Conservation (phyloP, 371 early-diverging fungal genomes). For the Apophysomyces sp. region DNA sequence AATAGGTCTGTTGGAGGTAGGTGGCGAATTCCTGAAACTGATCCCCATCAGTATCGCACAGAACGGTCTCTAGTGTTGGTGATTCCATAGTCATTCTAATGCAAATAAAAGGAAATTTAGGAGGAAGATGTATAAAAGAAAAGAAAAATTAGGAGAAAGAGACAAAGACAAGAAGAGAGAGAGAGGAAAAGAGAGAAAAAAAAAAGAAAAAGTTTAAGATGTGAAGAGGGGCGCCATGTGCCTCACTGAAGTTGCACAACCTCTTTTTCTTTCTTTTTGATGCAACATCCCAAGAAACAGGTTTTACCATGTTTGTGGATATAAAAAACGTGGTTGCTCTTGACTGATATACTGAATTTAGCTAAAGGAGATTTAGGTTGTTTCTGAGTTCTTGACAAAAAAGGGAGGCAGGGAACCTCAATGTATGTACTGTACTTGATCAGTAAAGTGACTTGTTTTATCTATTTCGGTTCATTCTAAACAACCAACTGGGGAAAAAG, state of each 20-base stretch:
- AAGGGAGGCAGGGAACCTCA: background rate
- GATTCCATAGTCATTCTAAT: constrained; percentile 17
- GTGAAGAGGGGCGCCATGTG: background rate
- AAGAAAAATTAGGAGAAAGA: background rate
- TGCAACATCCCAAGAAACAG: background rate
- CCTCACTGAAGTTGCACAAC: background rate
- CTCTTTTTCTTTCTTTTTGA: too few species aligned
- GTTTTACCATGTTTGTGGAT: background rate
- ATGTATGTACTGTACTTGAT: background rate
- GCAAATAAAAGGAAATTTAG: background rate
- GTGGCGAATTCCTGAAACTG: constrained; percentile 35
- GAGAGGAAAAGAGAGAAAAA: background rate
- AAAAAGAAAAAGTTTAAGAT: background rate
- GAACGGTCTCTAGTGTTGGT: constrained; percentile 35
- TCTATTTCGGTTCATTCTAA: background rate
- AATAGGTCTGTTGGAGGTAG: constrained; percentile 35
- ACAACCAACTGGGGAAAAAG: background rate
- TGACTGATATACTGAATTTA: background rate
- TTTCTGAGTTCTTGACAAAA: constrained; percentile 1
- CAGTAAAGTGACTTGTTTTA: background rate
- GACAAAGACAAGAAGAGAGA: background rate
- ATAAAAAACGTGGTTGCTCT: background rate
- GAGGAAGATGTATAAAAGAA: background rate
- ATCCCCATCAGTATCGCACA: constrained; percentile 18
- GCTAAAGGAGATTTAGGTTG: background rate